Evolutionary conservation across 805 yeast species (phyloP).

Genomic region (Ogataea methanolica): DNA sequence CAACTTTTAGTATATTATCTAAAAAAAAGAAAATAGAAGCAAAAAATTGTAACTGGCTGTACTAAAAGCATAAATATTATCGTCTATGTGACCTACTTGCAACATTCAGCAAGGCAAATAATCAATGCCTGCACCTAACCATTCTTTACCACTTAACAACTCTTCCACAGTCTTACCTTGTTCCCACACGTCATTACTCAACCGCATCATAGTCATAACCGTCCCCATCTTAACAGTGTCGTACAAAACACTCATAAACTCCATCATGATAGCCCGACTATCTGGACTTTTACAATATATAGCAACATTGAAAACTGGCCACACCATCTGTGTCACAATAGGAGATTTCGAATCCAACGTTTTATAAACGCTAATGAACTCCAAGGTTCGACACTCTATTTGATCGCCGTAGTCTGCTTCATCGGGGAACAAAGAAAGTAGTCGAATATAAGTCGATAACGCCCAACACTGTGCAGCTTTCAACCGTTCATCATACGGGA

Average conservation of each 20-base stretch:
- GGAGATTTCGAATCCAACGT: constrained; percentile 44
- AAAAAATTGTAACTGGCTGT: not conserved
- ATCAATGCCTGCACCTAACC: constrained; percentile 49
- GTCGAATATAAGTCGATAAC: constrained; percentile 31
- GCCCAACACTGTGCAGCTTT: constrained; percentile 59
- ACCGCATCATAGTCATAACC: constrained; percentile 35
- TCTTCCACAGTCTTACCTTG: constrained; percentile 39
- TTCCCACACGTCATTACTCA: constrained; percentile 45
- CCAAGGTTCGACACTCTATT: constrained; percentile 34
- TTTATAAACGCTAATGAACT: constrained; percentile 44
- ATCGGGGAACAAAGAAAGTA: constrained; percentile 20
- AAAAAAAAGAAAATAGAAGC: not conserved
- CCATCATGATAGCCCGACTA: constrained; percentile 29
- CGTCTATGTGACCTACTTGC: no score
- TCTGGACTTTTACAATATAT: constrained; percentile 35
- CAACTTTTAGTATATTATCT: not conserved
- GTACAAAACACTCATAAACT: constrained; percentile 39
- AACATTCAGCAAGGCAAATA: constrained; percentile 34
- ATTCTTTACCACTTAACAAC: constrained; percentile 36
- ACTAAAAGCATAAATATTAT: no score
- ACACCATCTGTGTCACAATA: constrained; percentile 55
- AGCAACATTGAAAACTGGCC: constrained; percentile 53
- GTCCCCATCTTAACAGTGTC: constrained; percentile 53
- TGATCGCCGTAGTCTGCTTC: constrained; percentile 15
- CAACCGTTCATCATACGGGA: constrained; percentile 36